These are phyloP conservation scores for Beta lomatogona DNA, from an alignment of 179 eudicot species.

Conservation along the genomic window DNA sequence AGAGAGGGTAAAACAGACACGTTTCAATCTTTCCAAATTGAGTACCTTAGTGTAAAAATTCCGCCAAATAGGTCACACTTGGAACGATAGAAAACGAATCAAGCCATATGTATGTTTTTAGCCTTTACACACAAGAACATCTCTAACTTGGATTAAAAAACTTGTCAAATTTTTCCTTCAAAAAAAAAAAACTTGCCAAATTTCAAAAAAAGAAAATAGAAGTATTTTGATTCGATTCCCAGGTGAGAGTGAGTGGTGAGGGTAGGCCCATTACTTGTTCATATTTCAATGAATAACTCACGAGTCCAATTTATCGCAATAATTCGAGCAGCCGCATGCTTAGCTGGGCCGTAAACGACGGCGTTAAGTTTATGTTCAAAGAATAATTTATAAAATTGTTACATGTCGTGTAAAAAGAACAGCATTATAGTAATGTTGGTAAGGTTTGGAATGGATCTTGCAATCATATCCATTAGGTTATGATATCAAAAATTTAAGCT, in stretches of 20 bases:
- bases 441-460: too few relatives aligned
- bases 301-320: not conserved
- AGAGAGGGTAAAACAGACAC: not conserved
- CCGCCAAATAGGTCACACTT: not conserved
- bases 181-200: not conserved
- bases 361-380: not conserved
- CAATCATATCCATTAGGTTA: too few relatives aligned
- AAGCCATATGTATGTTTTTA: not conserved
- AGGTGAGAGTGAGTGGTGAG: not conserved
- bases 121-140: not conserved
- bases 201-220: not conserved
- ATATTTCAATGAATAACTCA: too few relatives aligned
- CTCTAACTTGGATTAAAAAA: not conserved
- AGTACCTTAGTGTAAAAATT: not conserved
- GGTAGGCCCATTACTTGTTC: conserved; percentile 1
- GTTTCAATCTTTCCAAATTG: not conserved
- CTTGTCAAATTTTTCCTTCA: not conserved
- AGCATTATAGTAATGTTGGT: too few relatives aligned
- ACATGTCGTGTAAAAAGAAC: not conserved
- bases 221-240: not conserved
- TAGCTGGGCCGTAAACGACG: conserved; percentile 17
- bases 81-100: not conserved
- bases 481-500: too few relatives aligned
- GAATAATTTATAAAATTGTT: not conserved
- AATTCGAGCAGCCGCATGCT: conserved; percentile 21